Base-by-base conservation (phyloP, 176 grass and related monocot genomes). In the Oryza glumipatula region DNA sequence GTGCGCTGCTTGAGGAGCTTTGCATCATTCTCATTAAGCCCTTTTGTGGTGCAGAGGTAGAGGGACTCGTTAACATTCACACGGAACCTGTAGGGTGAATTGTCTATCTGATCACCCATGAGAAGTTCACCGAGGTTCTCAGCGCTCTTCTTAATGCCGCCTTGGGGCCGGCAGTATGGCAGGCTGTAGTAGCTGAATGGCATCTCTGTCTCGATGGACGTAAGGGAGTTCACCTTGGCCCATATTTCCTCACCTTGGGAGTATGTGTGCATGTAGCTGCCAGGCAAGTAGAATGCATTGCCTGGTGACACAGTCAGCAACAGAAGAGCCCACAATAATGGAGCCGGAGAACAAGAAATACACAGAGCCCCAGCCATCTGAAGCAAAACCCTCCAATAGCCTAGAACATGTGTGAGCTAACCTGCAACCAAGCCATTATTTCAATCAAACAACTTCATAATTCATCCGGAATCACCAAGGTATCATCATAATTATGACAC, bases 81-180 rank as follows among this genome's bases (percentile, higher is more conserved):
- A 64, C 7, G 73, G 82, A 97, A 97, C 15, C 30, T 60, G 80
- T 97, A 97, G 12, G 94, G 92, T 3, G 92, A 92, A 72, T 94
- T 97, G 78, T 97, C 92, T 19, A 97, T 97, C 81, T 92, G 94
- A 71, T 97, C 94, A 82, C 94, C 94, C 89, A 97, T 92, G 41
- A 94, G 92, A 77, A 94, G 89, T 86, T 97, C 94, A 3, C 94
- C 94, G 19, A 97, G 83, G 77, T 97, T 97, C 85, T 97, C 92
- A 10, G 94, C 92, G 0, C 94, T 97, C 88, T 97, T 97, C 67
- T 97, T 97, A 73, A 97, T 90, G 68, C 92, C 92, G 7, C 79
- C 82, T 66, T 84, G 79, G 23, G 94, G 92, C 0, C 12, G 70
- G 82, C 91, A 97, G 51, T 91, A 97, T 9, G 94, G 94, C 32